phyloP scores from a whole-genome alignment of 129 eudicot genomes.

The Pseudognaphalium luteoalbum region DNA sequence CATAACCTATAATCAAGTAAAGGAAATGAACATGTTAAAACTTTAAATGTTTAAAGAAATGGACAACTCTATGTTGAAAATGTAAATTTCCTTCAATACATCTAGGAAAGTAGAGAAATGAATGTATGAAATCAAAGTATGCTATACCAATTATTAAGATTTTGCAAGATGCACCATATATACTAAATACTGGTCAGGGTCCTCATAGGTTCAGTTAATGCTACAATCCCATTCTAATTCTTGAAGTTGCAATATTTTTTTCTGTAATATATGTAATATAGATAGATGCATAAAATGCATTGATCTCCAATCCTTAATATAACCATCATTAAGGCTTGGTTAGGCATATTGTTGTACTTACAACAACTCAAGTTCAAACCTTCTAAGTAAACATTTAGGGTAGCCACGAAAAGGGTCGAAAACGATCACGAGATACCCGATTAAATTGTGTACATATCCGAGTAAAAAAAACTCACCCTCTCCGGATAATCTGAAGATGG shows the following conservation, averaged over 20 bases:
- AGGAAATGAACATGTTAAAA: neutral
- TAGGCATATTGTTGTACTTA: too few species aligned
- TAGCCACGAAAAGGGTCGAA: too few species aligned
- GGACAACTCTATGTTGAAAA: neutral
- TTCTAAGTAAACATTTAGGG: too few species aligned
- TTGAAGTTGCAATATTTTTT: neutral
- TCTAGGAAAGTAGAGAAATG: neutral
- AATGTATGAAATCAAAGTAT: neutral
- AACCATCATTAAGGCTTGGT: too few species aligned
- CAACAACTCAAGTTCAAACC: neutral
- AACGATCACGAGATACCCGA: too few species aligned
- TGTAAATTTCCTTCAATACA: neutral
- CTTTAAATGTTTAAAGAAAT: neutral
- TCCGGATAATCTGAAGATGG: too few species aligned
- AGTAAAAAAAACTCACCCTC: too few species aligned
- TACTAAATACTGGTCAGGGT: too few species aligned
- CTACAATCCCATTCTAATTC: neutral
- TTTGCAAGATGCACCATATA: too few species aligned
- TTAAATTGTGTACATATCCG: too few species aligned
- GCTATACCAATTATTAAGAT: neutral
- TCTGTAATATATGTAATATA: too few species aligned
- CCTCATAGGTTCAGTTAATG: neutral
- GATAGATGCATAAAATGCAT: neutral
- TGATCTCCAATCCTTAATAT: neutral
- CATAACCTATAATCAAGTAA: slow-evolving; percentile 61